A percentile compares a stretch with the other conserved stretches of the same genome.
phyloP scores from a whole-genome alignment of 2,329 filamentous ascomycete genomes.

The Neofusicoccum sp. region DNA sequence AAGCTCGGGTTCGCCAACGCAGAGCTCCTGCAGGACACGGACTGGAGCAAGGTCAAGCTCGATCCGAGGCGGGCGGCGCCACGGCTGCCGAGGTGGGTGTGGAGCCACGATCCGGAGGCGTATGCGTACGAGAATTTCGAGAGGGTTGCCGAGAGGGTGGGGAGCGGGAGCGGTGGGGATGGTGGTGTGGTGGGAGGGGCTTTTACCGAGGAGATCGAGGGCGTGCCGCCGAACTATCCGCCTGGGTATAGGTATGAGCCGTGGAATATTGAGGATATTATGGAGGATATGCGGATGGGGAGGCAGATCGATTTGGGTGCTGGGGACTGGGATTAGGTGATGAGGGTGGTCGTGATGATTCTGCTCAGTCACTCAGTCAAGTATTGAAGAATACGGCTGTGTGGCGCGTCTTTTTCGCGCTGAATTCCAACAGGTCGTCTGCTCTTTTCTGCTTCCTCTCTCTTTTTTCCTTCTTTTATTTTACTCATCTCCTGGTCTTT shows the following conservation, averaged over 20 bases:
- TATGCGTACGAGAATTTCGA: constrained; percentile 47
- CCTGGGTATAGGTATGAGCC: constrained; percentile 41
- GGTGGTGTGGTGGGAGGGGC: no score
- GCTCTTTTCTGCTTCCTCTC: no score
- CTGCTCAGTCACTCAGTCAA: no score
- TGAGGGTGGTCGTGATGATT: no score
- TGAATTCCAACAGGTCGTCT: no score
- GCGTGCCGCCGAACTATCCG: constrained; percentile 46
- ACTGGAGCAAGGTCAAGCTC: constrained; percentile 49
- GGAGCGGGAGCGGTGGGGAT: constrained; percentile 32
- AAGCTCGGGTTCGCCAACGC: constrained; percentile 50
- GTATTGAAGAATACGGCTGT: no score
- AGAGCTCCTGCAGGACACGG: constrained; percentile 48
- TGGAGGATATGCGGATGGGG: constrained; percentile 39
- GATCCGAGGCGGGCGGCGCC: constrained; percentile 45
- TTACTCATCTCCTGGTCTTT: no score
- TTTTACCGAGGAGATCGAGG: constrained; percentile 25
- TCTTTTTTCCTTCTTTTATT: no score
- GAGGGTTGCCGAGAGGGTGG: constrained; percentile 41
- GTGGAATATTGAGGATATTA: constrained; percentile 45
- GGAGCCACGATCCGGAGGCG: constrained; percentile 45
- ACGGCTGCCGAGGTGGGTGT: constrained; percentile 48
- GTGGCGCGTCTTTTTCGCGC: no score
- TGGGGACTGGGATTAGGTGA: constrained; percentile 32
- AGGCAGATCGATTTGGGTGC: constrained; percentile 33